A percentile compares a stretch with the other conserved stretches of the same genome.
phyloP scores from a whole-genome alignment of 2,329 filamentous ascomycete species.

The Ophiostoma sp. region DNA sequence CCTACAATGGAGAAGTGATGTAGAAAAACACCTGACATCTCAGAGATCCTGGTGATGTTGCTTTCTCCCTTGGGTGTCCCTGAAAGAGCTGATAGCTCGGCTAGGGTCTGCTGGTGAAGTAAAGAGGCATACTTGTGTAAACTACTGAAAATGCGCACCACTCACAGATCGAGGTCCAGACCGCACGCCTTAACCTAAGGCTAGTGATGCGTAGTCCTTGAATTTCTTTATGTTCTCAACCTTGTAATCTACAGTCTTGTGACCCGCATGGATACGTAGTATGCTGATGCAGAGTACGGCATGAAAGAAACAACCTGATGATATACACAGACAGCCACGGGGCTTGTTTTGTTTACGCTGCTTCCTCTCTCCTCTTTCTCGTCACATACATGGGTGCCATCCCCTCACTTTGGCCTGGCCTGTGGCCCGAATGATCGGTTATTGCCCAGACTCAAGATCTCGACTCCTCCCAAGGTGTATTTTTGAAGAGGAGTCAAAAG shows the following conservation, averaged over 20 bases:
- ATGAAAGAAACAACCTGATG: neutral
- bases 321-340: neutral
- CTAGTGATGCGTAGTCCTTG: neutral
- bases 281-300: too few relatives aligned
- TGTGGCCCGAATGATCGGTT: too few relatives aligned
- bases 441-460: too few relatives aligned
- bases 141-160: slow-evolving; percentile 7
- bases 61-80: neutral
- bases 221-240: neutral
- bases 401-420: too few relatives aligned
- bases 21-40: neutral
- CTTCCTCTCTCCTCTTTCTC: too few relatives aligned
- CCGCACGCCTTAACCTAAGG: neutral
- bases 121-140: neutral
- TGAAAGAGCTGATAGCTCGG: neutral
- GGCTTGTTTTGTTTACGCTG: neutral
- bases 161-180: neutral
- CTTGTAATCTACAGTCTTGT: neutral
- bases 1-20: neutral
- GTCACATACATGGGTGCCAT: neutral
- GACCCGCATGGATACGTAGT: neutral
- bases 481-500: too few relatives aligned
- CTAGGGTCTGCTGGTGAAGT: neutral
- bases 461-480: too few relatives aligned
- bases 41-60: neutral